Evolutionary conservation across 352 stramenopile genomes (phyloP), one percentile per base, ranked within the genome.

Genomic region (Pythium biforme): DNA sequence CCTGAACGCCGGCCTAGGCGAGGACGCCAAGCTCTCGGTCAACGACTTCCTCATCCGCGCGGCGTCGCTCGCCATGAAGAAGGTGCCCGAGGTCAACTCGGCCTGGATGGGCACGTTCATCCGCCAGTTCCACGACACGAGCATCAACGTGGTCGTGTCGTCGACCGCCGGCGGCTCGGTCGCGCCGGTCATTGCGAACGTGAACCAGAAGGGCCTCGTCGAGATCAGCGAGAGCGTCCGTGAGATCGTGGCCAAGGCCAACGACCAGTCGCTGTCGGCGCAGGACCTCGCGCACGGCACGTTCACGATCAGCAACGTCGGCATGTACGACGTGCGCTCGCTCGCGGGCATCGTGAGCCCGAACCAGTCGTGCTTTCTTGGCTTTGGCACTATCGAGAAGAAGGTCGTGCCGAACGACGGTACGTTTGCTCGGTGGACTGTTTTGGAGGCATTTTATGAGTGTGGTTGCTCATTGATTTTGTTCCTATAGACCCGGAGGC

Each of bases 41-140:
- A 99, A 99, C 76, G 97, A 99, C 73, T 92, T 99, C 65, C 86
- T 99, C 54, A 95, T 99, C 64, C 96, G 96, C 56, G 94, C 94
- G 29, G 94, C 84, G 17, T 97, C 97, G 40, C 78, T 99, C 47
- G 96, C 97, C 12, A 94, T 99, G 65, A 84, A 95, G 61, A 97
- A 99, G 77, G 91, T 99, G 43, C 97, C 97, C 6, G 90, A 98
- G 64, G 91, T 84, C 52, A 94, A 94, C 77, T 97, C 72, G 64
- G 77, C 75, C 61, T 95, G 81, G 81, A 85, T 90, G 66, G 81
- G 86, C 67, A 90, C 79, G 62, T 97, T 98, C 63, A 96, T 99
- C 53, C 89, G 97, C 49, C 85, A 98, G 63, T 99, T 97, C 76
- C 83, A 98, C 64, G 88, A 94, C 49, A 83, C 97, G 29, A 97